These are phyloP conservation scores for Eucalyptus guilfoylei DNA, from an alignment of 345 rosid species.

Conservation along the genomic window DNA sequence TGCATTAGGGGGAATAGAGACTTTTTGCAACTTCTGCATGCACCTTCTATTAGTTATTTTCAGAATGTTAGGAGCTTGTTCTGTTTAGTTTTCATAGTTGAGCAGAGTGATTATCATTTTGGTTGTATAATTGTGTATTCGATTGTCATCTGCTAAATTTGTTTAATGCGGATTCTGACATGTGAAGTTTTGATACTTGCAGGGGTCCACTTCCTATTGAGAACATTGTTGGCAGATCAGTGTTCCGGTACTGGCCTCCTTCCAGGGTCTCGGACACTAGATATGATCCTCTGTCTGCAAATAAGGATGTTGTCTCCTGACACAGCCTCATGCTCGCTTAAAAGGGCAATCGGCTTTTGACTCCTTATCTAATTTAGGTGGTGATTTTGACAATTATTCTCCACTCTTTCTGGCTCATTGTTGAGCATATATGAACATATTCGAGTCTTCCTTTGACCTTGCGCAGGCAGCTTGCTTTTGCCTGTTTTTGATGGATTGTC, in stretches of 20 bases:
- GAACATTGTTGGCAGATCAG: slow-evolving; percentile 59
- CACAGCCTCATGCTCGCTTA: neutral
- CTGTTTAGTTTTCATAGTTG: neutral
- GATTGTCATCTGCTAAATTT: neutral
- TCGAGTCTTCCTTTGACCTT: neutral
- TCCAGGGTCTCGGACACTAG: slow-evolving; percentile 53
- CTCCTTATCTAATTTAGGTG: neutral
- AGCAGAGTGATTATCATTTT: neutral
- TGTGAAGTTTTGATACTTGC: neutral
- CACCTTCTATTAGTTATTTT: neutral
- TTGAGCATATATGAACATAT: neutral
- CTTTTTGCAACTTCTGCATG: neutral
- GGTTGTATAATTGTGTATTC: neutral
- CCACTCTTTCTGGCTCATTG: neutral
- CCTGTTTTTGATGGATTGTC: slow-evolving; percentile 2
- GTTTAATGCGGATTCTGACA: neutral
- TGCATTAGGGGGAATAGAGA: neutral
- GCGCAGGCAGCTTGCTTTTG: neutral
- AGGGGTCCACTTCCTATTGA: slow-evolving; percentile 83
- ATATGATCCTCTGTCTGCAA: slow-evolving; percentile 11
- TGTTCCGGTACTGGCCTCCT: slow-evolving; percentile 76
- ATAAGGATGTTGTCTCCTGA: slow-evolving; percentile 33
- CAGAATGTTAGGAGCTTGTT: neutral
- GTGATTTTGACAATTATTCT: neutral
- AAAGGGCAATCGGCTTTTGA: neutral